Conservation (phyloP, 306 rosid genomes). For the Pyrus bretschneideri region DNA sequence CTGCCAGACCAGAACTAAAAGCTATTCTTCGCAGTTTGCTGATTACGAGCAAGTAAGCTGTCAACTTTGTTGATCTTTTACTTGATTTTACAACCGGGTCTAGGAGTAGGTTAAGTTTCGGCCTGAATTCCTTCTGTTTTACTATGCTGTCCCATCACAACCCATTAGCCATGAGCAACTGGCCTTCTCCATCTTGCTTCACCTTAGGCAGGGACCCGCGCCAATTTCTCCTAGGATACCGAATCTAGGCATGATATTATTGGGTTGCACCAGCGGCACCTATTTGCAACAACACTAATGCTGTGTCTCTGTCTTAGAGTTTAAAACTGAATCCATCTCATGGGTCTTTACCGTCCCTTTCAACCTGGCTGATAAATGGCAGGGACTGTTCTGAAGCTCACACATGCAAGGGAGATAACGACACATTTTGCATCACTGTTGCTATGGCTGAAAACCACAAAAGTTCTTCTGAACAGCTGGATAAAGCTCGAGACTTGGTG, state of each 20-base stretch:
- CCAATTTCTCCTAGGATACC: background rate
- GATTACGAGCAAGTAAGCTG: slow-evolving; percentile 62
- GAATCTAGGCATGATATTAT: background rate
- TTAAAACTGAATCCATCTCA: background rate
- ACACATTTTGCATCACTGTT: slow-evolving; percentile 49
- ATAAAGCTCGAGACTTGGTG: slow-evolving; percentile 42
- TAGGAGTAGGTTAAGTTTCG: background rate
- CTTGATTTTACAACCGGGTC: background rate
- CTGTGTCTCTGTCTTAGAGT: background rate
- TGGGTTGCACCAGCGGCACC: background rate
- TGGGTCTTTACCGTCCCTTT: slow-evolving; percentile 22
- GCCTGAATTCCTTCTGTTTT: background rate
- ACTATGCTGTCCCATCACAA: background rate
- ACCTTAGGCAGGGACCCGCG: background rate
- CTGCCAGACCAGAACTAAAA: slow-evolving; percentile 30
- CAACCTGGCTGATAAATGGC: slow-evolving; percentile 36
- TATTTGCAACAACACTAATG: background rate
- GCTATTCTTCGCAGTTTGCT: slow-evolving; percentile 35
- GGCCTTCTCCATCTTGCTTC: background rate
- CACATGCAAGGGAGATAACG: slow-evolving; percentile 21
- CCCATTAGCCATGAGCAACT: background rate
- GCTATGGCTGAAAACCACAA: slow-evolving; percentile 40
- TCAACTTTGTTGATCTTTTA: slow-evolving; percentile 7
- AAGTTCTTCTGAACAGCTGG: slow-evolving; percentile 38
- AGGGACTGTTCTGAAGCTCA: slow-evolving; percentile 51